Conservation (phyloP, 1,139 yeast genomes). For the Hemisphaericaspora xylofermentans region DNA sequence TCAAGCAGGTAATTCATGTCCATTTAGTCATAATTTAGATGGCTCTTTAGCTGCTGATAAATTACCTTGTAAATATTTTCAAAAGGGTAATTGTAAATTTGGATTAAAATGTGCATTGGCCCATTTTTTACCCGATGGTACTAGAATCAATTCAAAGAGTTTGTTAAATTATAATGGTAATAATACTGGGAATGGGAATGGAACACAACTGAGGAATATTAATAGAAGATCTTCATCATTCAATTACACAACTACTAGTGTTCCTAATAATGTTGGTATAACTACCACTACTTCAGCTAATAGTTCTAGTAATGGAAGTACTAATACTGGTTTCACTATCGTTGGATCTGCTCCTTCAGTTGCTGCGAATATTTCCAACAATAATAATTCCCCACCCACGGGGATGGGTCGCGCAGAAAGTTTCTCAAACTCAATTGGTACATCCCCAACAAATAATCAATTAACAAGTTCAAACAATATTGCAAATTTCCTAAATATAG, state of each 20-base stretch:
- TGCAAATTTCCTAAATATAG: constrained; percentile 11
- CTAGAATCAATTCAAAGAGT: constrained; percentile 61
- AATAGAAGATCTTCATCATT: constrained; percentile 5
- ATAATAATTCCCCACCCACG: not conserved
- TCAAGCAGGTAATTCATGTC: constrained; percentile 91
- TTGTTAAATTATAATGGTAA: constrained; percentile 5
- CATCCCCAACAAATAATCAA: constrained; percentile 3
- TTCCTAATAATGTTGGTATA: not conserved
- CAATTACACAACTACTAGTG: constrained; percentile 3
- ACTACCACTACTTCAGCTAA: constrained; percentile 8
- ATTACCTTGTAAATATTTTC: constrained; percentile 89
- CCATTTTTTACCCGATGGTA: constrained; percentile 85
- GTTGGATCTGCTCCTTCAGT: not conserved
- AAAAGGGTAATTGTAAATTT: constrained; percentile 91
- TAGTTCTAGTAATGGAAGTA: constrained; percentile 5
- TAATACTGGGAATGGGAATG: constrained; percentile 9
- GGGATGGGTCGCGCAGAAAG: constrained; percentile 4
- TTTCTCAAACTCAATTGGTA: not conserved
- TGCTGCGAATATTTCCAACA: constrained; percentile 13
- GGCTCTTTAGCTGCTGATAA: constrained; percentile 56
- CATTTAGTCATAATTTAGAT: constrained; percentile 80
- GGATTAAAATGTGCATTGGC: constrained; percentile 93
- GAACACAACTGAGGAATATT: constrained; percentile 7
- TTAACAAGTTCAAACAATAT: constrained; percentile 4
- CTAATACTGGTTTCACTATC: not conserved